phyloP scores from a whole-genome alignment of 1,284 basidiomycete genomes.

The Papiliotrema nemorosa region DNA sequence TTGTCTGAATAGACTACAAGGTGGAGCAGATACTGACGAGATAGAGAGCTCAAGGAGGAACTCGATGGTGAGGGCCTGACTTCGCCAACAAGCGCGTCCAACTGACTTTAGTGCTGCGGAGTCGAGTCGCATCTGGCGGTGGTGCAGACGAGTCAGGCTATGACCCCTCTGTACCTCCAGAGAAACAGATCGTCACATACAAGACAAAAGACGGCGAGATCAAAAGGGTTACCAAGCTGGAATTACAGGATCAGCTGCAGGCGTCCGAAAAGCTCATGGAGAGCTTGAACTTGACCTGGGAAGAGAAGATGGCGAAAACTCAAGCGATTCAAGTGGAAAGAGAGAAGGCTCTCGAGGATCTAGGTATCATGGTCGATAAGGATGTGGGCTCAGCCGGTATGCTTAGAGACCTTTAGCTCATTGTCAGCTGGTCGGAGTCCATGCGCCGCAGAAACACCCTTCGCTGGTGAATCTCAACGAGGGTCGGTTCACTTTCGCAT shows the following conservation, averaged over 20 bases:
- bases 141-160: constrained; percentile 67
- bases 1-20: no score
- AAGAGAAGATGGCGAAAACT: constrained; percentile 86
- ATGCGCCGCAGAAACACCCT: constrained; percentile 99
- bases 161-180: constrained; percentile 84
- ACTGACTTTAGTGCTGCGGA: constrained; percentile 31
- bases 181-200: constrained; percentile 94
- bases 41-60: constrained; percentile 96
- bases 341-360: constrained; percentile 93
- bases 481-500: constrained; percentile 54
- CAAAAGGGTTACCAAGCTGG: constrained; percentile 93
- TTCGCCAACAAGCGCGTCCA: not conserved
- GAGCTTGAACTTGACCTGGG: constrained; percentile 95
- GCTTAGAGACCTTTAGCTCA: not conserved
- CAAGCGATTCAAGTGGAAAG: constrained; percentile 94
- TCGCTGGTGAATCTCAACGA: constrained; percentile 95
- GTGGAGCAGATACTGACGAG: constrained; percentile 61
- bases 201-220: constrained; percentile 88
- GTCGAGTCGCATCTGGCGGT: constrained; percentile 52
- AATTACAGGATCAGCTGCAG: constrained; percentile 93
- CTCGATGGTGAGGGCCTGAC: constrained; percentile 64
- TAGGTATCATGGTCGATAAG: constrained; percentile 97
- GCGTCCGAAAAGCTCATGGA: constrained; percentile 96
- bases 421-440: constrained; percentile 57
- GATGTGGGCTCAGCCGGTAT: constrained; percentile 51